phyloP scores from a whole-genome alignment of 768 basidiomycete species.

The Psilocybe subaeruginosa region DNA sequence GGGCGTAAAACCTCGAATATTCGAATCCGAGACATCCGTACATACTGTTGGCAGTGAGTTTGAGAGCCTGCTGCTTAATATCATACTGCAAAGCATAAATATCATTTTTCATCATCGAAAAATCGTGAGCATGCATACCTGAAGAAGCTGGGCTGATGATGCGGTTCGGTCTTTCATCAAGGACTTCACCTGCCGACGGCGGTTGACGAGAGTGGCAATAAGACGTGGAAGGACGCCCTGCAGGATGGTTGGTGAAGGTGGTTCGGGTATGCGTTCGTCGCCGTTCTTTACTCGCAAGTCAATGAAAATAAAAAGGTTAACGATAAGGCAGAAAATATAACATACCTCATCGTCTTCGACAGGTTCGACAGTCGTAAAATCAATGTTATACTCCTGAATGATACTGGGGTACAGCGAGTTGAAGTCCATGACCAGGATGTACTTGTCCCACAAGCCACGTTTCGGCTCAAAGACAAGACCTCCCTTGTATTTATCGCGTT shows the following conservation, averaged over 20 bases:
- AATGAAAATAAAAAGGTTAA: not conserved
- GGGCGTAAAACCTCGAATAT: conserved; percentile 94
- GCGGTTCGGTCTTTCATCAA: conserved; percentile 90
- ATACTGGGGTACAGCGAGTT: conserved; percentile 99
- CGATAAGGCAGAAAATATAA: not conserved
- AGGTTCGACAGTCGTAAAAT: conserved; percentile 93
- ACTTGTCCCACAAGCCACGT: conserved; percentile 94
- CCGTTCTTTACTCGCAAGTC: conserved; percentile 32
- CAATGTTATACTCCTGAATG: conserved; percentile 99
- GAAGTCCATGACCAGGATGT: conserved; percentile 99
- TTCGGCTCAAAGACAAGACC: conserved; percentile 98
- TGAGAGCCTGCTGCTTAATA: conserved; percentile 95
- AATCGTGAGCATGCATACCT: conserved; percentile 51
- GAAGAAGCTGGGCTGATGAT: conserved; percentile 75
- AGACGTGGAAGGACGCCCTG: conserved; percentile 96
- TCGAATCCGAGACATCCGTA: conserved; percentile 99
- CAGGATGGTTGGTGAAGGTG: conserved; percentile 67
- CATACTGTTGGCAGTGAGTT: conserved; percentile 99
- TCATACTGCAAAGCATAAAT: conserved; percentile 65
- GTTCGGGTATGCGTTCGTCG: conserved; percentile 90
- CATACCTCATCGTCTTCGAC: conserved; percentile 61
- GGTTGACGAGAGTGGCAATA: conserved; percentile 93
- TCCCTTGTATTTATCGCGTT: conserved; percentile 96
- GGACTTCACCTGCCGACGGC: conserved; percentile 88
- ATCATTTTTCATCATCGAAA: not conserved